A percentile compares a stretch with the other conserved stretches of the same genome.
phyloP scores from a whole-genome alignment of 179 eudicot genomes.

The Gypsophila paniculata region DNA sequence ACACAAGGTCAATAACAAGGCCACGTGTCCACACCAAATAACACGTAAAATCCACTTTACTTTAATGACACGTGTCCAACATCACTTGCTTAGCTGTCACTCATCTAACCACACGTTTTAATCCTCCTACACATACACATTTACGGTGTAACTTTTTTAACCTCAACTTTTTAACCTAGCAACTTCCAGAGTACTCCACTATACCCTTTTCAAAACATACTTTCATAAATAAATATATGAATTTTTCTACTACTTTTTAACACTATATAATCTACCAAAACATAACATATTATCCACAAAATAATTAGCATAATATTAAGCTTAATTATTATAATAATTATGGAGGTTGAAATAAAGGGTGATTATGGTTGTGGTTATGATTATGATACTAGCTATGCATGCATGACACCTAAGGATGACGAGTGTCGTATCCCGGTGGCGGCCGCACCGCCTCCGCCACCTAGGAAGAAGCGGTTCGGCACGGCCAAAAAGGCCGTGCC shows the following conservation, averaged over 20 bases:
- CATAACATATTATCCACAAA: no score
- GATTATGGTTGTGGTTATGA: not conserved
- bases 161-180: conserved; percentile 1
- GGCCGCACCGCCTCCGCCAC: conserved; percentile 55
- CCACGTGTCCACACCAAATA: conserved; percentile 22
- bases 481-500: conserved; percentile 20
- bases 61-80: conserved; percentile 19
- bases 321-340: not conserved
- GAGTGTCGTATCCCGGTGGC: conserved; percentile 34
- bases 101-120: conserved; percentile 16
- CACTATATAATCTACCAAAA: not conserved
- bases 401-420: conserved; percentile 47
- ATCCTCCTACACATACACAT: no score
- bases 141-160: no score
- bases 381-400: conserved; percentile 15
- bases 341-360: conserved; percentile 15
- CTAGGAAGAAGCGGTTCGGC: conserved; percentile 40
- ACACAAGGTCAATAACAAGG: not conserved
- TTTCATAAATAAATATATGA: not conserved
- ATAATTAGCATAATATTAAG: no score
- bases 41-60: not conserved
- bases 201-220: not conserved
- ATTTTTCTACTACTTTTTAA: not conserved
- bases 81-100: conserved; percentile 23
- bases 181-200: conserved; percentile 31